A percentile compares a stretch with the other conserved stretches of the same genome.
Evolutionary conservation across 139 green algal species (phyloP).

Genomic region (Marvania coccoides): DNA sequence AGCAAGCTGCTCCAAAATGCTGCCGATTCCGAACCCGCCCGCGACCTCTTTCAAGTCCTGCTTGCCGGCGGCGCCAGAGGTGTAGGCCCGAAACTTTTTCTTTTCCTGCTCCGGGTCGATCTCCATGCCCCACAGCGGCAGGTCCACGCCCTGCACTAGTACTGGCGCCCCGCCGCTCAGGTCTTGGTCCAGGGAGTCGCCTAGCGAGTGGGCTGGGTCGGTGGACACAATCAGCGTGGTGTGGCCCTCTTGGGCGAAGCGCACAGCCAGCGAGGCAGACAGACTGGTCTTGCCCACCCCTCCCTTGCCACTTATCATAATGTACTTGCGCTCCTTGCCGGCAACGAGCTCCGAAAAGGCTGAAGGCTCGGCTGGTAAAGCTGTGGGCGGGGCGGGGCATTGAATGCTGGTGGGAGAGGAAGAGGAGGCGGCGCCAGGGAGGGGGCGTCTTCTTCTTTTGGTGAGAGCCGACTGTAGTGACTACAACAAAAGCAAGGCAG

Average conservation of each 20-base stretch:
- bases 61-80: conserved; percentile 17
- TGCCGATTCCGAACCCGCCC: conserved; percentile 69
- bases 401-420: too few species aligned
- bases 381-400: neutral
- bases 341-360: conserved; percentile 58
- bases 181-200: conserved; percentile 91
- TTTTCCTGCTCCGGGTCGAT: conserved; percentile 76
- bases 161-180: conserved; percentile 85
- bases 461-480: too few species aligned
- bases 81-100: conserved; percentile 48
- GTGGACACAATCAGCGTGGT: conserved; percentile 93
- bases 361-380: neutral
- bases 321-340: conserved; percentile 71
- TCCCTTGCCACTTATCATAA: conserved; percentile 87
- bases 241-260: conserved; percentile 78
- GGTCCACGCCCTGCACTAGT: conserved; percentile 76
- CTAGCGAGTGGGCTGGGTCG: conserved; percentile 93
- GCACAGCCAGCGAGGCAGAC: conserved; percentile 79
- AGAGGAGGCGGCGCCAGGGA: too few species aligned
- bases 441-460: too few species aligned
- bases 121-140: conserved; percentile 90
- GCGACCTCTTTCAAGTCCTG: conserved; percentile 60
- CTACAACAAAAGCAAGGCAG: too few species aligned
- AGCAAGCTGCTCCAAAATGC: conserved; percentile 66
- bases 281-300: conserved; percentile 97